Evolutionary conservation across 331 rosid genomes (phyloP).

Genomic region (Quercus lobata): DNA sequence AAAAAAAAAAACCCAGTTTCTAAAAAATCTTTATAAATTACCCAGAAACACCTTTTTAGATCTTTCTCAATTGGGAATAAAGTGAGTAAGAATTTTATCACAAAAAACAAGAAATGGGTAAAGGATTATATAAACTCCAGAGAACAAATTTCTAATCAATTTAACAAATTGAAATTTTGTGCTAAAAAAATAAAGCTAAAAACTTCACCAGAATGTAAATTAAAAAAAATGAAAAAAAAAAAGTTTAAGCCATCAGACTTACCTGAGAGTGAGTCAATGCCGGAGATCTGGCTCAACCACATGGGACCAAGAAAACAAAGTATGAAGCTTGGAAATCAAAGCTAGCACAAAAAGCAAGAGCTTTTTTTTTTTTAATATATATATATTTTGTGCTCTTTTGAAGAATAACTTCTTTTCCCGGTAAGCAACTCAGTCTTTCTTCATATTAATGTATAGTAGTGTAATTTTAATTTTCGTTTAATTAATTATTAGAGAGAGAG

Average conservation of each 20-base stretch:
- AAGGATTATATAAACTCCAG: too few relatives aligned
- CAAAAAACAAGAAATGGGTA: too few relatives aligned
- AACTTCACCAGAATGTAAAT: neutral
- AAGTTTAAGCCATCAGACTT: neutral
- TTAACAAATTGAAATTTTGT: too few relatives aligned
- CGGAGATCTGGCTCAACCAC: slow-evolving; percentile 31
- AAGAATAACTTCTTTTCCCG: slow-evolving; percentile 23
- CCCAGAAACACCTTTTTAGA: neutral
- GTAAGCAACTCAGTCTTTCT: slow-evolving; percentile 1
- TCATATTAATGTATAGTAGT: too few relatives aligned
- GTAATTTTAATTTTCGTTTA: too few relatives aligned
- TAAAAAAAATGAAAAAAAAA: neutral
- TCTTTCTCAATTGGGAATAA: neutral
- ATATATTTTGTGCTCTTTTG: neutral
- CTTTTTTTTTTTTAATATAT: neutral
- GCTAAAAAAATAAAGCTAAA: neutral
- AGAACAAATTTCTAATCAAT: too few relatives aligned
- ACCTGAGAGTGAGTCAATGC: slow-evolving; percentile 34
- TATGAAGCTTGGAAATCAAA: neutral
- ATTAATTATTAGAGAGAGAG: too few relatives aligned
- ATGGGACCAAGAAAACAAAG: neutral
- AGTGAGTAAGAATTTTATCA: too few relatives aligned
- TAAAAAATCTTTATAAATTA: neutral
- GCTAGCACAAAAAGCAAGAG: neutral
- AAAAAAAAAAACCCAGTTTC: neutral